Percentiles rank a stretch among this genome's conserved stretches.
Evolutionary conservation across 768 basidiomycete genomes (phyloP).

Genomic region (Grammothele lineata): DNA sequence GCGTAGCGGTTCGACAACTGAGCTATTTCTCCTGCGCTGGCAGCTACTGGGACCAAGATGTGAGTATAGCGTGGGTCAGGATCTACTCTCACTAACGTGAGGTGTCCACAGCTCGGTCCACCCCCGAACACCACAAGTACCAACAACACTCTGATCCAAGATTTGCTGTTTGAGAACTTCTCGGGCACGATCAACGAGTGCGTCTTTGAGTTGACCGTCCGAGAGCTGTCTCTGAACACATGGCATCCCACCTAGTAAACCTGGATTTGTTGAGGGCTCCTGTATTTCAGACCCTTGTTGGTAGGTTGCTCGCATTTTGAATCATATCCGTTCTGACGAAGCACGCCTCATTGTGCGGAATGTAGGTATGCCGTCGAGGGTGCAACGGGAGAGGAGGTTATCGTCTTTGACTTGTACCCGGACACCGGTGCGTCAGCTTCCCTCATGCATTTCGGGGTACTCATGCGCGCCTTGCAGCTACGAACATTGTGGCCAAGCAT

Average conservation of each 20-base stretch:
- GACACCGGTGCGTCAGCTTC: slow-evolving; percentile 41
- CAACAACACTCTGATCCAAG: slow-evolving; percentile 53
- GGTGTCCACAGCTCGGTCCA: slow-evolving; percentile 30
- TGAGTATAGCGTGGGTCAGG: slow-evolving; percentile 23
- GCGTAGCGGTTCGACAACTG: too few species aligned
- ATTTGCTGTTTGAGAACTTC: slow-evolving; percentile 54
- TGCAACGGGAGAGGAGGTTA: slow-evolving; percentile 56
- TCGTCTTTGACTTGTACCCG: slow-evolving; percentile 55
- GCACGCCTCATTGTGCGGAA: too few species aligned
- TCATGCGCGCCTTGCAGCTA: slow-evolving; percentile 29
- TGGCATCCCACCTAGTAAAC: slow-evolving; percentile 24
- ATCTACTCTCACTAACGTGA: neutral
- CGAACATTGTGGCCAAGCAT: slow-evolving; percentile 46
- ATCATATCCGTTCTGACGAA: neutral
- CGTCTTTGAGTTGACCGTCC: neutral
- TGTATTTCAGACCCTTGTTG: slow-evolving; percentile 61
- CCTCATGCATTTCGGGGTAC: neutral
- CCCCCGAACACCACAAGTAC: slow-evolving; percentile 38
- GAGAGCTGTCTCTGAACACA: neutral
- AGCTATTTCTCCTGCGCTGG: too few species aligned
- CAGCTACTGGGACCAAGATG: slow-evolving; percentile 63
- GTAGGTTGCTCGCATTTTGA: slow-evolving; percentile 20
- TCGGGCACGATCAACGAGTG: slow-evolving; percentile 47
- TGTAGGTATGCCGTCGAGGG: slow-evolving; percentile 40
- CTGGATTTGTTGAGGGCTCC: slow-evolving; percentile 50